Percentiles rank a stretch among this genome's conserved stretches.
Evolutionary conservation across 345 rosid genomes (phyloP).

Genomic region (Conringia planisiliqua): DNA sequence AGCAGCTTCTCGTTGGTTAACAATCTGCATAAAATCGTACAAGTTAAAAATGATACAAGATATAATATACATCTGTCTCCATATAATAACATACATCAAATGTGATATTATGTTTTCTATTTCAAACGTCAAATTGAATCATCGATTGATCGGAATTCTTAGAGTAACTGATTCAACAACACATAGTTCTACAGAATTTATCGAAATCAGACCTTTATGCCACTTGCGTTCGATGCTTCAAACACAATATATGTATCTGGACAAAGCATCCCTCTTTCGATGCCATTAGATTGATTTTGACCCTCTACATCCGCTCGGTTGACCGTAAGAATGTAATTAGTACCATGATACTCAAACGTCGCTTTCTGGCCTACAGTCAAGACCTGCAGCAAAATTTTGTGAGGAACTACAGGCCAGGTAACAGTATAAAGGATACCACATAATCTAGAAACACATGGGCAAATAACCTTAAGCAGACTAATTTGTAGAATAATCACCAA

Average conservation of each 20-base stretch:
- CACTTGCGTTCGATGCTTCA: slow-evolving; percentile 82
- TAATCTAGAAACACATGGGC: background rate
- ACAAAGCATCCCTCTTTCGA: slow-evolving; percentile 85
- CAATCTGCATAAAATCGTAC: slow-evolving; percentile 51
- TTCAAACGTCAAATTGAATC: background rate
- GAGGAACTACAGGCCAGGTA: background rate
- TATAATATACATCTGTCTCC: slow-evolving; percentile 1
- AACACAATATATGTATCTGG: slow-evolving; percentile 76
- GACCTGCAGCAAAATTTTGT: slow-evolving; percentile 49
- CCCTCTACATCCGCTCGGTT: slow-evolving; percentile 78
- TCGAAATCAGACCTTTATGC: slow-evolving; percentile 71
- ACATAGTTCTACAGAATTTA: background rate
- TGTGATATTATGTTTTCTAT: background rate
- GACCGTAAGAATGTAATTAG: slow-evolving; percentile 79
- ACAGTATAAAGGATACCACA: slow-evolving; percentile 7
- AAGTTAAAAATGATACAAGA: slow-evolving; percentile 5
- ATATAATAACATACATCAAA: background rate
- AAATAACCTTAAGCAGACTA: background rate
- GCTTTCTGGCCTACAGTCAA: slow-evolving; percentile 89
- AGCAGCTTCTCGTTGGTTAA: slow-evolving; percentile 98
- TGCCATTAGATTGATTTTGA: slow-evolving; percentile 47
- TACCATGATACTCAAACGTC: slow-evolving; percentile 88
- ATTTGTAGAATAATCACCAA: slow-evolving; percentile 6
- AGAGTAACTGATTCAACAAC: background rate
- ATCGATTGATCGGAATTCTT: background rate